Evolutionary conservation across 2,329 filamentous ascomycete genomes (phyloP).

Genomic region (Colletotrichum musicola): DNA sequence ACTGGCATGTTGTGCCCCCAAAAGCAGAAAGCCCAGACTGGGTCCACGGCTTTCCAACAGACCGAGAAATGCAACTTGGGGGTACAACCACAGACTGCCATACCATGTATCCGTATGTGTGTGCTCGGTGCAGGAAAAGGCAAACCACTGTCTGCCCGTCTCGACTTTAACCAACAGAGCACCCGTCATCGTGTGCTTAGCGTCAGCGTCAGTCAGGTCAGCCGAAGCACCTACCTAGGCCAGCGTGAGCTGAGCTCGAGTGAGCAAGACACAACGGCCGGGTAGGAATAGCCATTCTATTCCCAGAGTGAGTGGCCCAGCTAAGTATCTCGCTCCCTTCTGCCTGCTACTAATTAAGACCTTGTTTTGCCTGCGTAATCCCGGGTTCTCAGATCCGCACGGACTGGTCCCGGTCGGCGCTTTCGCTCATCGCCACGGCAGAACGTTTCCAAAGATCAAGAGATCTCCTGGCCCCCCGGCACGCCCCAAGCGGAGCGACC

Average conservation of each 20-base stretch:
- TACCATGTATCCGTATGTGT: conserved; percentile 6
- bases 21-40: conserved; percentile 1
- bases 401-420: conserved; percentile 35
- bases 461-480: conserved; percentile 26
- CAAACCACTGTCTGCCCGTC: conserved; percentile 6
- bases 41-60: neutral
- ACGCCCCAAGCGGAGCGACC: conserved; percentile 26
- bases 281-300: conserved; percentile 1
- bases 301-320: too few species aligned
- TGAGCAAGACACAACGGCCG: neutral
- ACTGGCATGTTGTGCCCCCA: conserved; percentile 11
- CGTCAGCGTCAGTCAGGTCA: neutral
- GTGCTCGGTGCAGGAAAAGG: neutral
- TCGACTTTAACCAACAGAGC: neutral
- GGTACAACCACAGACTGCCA: conserved; percentile 12
- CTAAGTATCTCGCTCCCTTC: neutral
- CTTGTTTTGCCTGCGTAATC: conserved; percentile 7
- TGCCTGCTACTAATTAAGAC: neutral
- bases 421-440: conserved; percentile 34
- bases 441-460: conserved; percentile 26
- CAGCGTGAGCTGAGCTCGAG: neutral
- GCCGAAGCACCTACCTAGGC: neutral
- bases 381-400: conserved; percentile 36
- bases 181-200: conserved; percentile 1
- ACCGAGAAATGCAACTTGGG: conserved; percentile 1